These are phyloP conservation scores for Collybiopsis confluens DNA, from an alignment of 768 basidiomycete species.

Conservation along the genomic window DNA sequence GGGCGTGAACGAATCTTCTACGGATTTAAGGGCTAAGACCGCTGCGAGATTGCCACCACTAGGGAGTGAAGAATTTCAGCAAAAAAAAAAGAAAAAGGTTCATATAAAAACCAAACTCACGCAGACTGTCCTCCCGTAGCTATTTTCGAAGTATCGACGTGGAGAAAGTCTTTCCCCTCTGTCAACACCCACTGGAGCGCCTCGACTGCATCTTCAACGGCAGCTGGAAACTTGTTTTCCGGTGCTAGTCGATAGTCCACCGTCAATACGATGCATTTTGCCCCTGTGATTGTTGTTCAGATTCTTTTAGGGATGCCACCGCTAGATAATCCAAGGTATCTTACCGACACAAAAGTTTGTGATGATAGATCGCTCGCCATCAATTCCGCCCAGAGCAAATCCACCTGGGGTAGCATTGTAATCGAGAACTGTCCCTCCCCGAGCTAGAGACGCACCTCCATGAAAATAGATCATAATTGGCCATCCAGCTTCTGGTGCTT, in stretches of 20 bases:
- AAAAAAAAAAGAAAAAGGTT: background rate
- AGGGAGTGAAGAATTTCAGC: background rate
- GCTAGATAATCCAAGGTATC: conserved; percentile 7
- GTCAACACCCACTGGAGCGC: conserved; percentile 56
- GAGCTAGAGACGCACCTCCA: conserved; percentile 40
- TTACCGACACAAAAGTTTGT: conserved; percentile 56
- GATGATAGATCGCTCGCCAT: conserved; percentile 53
- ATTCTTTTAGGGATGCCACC: too few species aligned
- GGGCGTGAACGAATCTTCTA: conserved; percentile 19
- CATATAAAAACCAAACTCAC: conserved; percentile 22
- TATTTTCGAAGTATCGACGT: conserved; percentile 45
- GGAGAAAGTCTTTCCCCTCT: conserved; percentile 42
- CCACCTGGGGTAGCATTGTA: conserved; percentile 42
- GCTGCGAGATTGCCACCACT: conserved; percentile 73
- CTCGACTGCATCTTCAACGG: conserved; percentile 66
- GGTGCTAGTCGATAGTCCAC: conserved; percentile 77
- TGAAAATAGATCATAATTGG: conserved; percentile 73
- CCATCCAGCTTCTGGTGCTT: conserved; percentile 53
- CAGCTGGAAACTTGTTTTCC: conserved; percentile 66
- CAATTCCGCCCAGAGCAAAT: conserved; percentile 70
- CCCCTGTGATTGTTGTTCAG: conserved; percentile 31
- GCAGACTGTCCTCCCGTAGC: conserved; percentile 74
- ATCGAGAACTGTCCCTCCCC: background rate
- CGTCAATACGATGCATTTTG: conserved; percentile 57
- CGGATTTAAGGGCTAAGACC: conserved; percentile 60